Evolutionary conservation across 1,284 basidiomycete species (phyloP), one percentile per base, ranked within the genome.

Genomic region (Ganoderma leucocontextum): DNA sequence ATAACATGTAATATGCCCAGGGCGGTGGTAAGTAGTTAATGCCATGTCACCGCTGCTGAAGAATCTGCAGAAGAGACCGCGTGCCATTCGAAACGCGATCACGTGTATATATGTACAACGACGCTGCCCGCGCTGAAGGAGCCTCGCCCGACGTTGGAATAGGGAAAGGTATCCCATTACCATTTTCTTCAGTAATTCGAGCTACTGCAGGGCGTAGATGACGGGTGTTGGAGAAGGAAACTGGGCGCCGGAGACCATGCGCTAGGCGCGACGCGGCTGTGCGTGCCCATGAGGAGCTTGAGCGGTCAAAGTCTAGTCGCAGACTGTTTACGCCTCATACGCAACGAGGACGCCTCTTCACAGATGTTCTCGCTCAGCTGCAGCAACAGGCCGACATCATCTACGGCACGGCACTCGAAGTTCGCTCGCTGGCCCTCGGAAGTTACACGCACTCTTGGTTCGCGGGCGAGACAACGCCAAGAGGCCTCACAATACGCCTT

Each of bases 131-230:
- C 65, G 4, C 71, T 78, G 22, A 62, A 65, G 8, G 47, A n/a
- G n/a, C 19, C 19, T 49, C 80, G 78, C 0, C 76, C 79, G 0
- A 61, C 64, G 0, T 70, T 83, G 19, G 73, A 79, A 3, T 80
- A 77, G 75, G 41, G 66, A 2, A 64, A 77, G n/a, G 77, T 82
- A 2, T 73, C 76, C 0, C 73, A 80, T 9, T 80, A 79, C 67
- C 59, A 69, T 0, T 82, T 81, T 58, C 64, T 82, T 0, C 76
- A 75, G 0, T 77, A 83, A 41, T 82, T 84, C 68, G 68, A 74
- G 29, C 74, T 84, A 0, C 76, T 83, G 0, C 19, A 4, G 1
- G 19, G 22, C 8, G 22, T 6, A 4, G n/a, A 25, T 25, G 47
- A n/a, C 7, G 22, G 4, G 22, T 49, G 1, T 49, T 25, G 19